Evolutionary conservation across 345 rosid genomes (phyloP).

Genomic region (Lepidium aucheri): DNA sequence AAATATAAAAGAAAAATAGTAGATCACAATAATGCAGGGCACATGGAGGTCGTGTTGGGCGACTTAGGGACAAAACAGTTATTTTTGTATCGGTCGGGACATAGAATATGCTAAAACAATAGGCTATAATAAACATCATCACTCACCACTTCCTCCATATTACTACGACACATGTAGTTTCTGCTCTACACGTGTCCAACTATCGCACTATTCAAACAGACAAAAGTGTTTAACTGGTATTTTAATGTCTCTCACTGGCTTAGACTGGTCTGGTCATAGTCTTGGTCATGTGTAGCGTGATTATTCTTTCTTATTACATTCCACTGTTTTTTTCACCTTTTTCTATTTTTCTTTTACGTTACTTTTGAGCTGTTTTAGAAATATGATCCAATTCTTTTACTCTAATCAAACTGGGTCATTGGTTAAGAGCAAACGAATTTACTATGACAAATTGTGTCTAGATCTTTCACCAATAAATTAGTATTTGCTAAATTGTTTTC

Average conservation of each 20-base stretch:
- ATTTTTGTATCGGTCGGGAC: conserved; percentile 16
- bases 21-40: conserved; percentile 20
- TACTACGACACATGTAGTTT: conserved; percentile 7
- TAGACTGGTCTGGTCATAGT: conserved; percentile 6
- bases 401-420: neutral
- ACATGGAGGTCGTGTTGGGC: conserved; percentile 29
- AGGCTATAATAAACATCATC: conserved; percentile 9
- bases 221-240: neutral
- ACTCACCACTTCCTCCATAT: conserved; percentile 8
- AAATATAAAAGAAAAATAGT: neutral
- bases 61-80: conserved; percentile 30
- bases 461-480: neutral
- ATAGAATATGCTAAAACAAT: conserved; percentile 5
- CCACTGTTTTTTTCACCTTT: neutral
- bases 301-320: neutral
- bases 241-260: conserved; percentile 13
- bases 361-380: neutral
- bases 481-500: neutral
- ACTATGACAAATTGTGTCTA: neutral
- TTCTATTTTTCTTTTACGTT: neutral
- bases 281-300: conserved; percentile 2
- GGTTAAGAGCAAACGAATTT: neutral
- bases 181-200: conserved; percentile 8
- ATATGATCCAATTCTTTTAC: neutral
- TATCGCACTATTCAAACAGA: conserved; percentile 3